Percentiles rank a stretch among this genome's conserved stretches.
These are phyloP conservation scores for Eleusine indica DNA, from an alignment of 176 grass and related monocot genomes.

Conservation along the genomic window DNA sequence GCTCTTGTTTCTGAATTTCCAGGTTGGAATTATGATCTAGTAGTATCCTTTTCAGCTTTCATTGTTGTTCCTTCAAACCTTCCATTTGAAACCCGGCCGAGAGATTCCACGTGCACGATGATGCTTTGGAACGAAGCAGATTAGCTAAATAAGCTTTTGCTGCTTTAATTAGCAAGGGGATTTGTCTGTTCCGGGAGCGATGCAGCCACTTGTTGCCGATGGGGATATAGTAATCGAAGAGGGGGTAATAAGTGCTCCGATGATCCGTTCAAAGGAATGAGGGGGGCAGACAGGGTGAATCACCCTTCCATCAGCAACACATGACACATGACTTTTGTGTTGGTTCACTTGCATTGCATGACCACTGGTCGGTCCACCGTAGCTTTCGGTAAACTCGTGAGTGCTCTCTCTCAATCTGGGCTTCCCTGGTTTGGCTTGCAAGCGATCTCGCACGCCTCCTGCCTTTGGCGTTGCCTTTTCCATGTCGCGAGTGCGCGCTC, in stretches of 20 bases:
- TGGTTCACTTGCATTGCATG: no score
- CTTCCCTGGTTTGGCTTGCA: constrained; percentile 33
- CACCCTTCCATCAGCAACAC: background rate
- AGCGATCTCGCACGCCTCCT: constrained; percentile 24
- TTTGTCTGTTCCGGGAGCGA: background rate
- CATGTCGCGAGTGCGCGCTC: constrained; percentile 1
- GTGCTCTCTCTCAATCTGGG: background rate
- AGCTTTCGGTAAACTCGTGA: constrained; percentile 20
- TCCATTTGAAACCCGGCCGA: no score
- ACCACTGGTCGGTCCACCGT: background rate
- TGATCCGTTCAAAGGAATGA: constrained; percentile 13
- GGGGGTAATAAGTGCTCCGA: background rate
- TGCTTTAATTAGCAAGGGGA: background rate
- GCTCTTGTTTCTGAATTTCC: background rate
- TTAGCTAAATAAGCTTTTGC: background rate
- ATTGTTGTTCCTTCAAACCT: no score
- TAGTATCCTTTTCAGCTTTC: no score
- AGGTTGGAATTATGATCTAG: no score
- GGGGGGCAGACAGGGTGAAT: constrained; percentile 14
- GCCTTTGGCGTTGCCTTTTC: background rate
- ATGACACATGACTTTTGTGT: background rate
- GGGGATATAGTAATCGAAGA: no score
- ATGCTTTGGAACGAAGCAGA: no score
- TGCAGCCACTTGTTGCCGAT: background rate
- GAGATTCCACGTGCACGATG: no score